Conservation (phyloP, 441 rosid species). For the Erodium moschatum region DNA sequence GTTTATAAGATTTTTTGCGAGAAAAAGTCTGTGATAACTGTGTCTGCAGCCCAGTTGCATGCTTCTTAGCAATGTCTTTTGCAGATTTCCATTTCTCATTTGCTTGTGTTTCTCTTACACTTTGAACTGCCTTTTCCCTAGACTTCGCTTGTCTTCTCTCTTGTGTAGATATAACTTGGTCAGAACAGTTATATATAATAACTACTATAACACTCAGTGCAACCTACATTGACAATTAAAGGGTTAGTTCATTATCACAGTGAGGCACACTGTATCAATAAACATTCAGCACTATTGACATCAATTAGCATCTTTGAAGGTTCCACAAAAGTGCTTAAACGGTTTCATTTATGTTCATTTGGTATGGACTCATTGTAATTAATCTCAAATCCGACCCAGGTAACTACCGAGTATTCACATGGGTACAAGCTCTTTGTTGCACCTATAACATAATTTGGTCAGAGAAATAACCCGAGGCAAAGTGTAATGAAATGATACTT, state of each 20-base stretch:
- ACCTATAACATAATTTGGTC: conserved; percentile 8
- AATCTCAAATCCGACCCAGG: conserved; percentile 7
- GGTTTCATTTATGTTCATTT: not conserved
- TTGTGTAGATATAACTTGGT: conserved; percentile 82
- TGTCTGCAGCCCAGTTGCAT: conserved; percentile 54
- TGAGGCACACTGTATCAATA: not conserved
- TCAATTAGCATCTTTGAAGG: not conserved
- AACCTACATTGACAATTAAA: conserved; percentile 39
- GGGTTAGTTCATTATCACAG: not conserved
- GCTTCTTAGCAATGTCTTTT: conserved; percentile 72
- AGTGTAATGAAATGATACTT: not conserved
- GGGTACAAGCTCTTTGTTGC: conserved; percentile 6
- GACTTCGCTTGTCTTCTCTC: conserved; percentile 74
- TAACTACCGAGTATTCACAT: not conserved
- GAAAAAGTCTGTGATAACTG: conserved; percentile 79
- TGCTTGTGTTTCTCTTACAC: conserved; percentile 65
- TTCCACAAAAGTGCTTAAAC: not conserved
- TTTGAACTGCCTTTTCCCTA: conserved; percentile 86
- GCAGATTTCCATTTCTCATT: conserved; percentile 88
- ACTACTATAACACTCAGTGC: conserved; percentile 60
- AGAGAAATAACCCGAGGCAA: not conserved
- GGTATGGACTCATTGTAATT: conserved; percentile 1
- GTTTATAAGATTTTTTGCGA: conserved; percentile 43
- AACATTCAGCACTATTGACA: conserved; percentile 2
- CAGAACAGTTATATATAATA: conserved; percentile 87